These are phyloP conservation scores for Anethum foeniculum DNA, from an alignment of 140 eudicot genomes.

Conservation along the genomic window DNA sequence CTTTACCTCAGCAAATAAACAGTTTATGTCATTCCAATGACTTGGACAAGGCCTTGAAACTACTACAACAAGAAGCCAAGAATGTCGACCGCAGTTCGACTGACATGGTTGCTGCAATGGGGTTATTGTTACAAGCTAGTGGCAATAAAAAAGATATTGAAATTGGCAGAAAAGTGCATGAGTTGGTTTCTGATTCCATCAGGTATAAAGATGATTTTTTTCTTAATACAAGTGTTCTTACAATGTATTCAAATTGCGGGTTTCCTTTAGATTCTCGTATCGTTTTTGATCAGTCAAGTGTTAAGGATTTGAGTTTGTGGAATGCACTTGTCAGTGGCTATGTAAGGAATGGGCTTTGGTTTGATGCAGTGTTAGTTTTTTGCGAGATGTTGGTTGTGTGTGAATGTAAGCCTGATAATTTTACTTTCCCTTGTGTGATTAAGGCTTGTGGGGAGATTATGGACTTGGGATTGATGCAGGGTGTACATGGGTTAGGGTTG, in stretches of 20 bases:
- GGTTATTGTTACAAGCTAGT: constrained; percentile 37
- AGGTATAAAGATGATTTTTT: constrained; percentile 23
- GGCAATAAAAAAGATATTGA: constrained; percentile 29
- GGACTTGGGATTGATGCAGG: constrained; percentile 30
- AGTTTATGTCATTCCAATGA: constrained; percentile 26
- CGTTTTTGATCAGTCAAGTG: constrained; percentile 22
- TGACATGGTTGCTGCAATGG: constrained; percentile 21
- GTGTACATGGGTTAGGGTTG: constrained; percentile 53
- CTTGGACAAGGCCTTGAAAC: constrained; percentile 23
- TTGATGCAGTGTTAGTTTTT: constrained; percentile 34
- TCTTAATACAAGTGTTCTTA: constrained; percentile 36
- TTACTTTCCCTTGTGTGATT: constrained; percentile 73
- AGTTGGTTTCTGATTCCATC: constrained; percentile 21
- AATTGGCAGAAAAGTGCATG: constrained; percentile 30
- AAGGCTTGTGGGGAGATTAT: constrained; percentile 50
- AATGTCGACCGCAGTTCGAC: constrained; percentile 11
- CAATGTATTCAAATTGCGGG: constrained; percentile 51
- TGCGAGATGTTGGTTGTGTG: constrained; percentile 19
- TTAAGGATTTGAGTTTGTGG: constrained; percentile 42
- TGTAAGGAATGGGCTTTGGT: constrained; percentile 36
- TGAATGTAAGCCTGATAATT: constrained; percentile 40
- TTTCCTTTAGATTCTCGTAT: constrained; percentile 31
- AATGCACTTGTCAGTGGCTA: constrained; percentile 38
- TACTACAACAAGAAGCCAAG: constrained; percentile 15
- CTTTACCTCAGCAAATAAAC: constrained; percentile 18